phyloP scores from a whole-genome alignment of 345 rosid species.

The Hirschfeldia incana region DNA sequence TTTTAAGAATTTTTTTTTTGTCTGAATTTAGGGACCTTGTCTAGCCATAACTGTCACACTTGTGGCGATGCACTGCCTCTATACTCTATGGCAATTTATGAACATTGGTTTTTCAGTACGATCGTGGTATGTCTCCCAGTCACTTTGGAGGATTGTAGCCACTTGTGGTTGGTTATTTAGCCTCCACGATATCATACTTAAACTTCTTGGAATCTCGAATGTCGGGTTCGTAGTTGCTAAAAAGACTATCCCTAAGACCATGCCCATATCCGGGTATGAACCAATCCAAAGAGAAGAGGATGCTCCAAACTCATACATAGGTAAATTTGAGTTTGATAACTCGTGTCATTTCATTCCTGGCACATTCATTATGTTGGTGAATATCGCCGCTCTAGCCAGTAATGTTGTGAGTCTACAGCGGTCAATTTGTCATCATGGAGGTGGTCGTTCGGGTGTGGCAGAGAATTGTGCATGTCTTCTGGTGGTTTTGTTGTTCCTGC shows the following conservation, averaged over 20 bases:
- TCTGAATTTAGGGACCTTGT: slow-evolving; percentile 18
- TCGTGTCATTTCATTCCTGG: slow-evolving; percentile 56
- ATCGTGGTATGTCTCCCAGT: slow-evolving; percentile 11
- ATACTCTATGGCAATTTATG: slow-evolving; percentile 32
- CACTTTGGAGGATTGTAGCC: slow-evolving; percentile 15
- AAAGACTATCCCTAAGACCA: slow-evolving; percentile 42
- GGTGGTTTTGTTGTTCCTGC: slow-evolving; percentile 47
- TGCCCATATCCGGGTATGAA: not conserved
- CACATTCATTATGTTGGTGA: slow-evolving; percentile 49
- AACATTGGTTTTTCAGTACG: slow-evolving; percentile 1
- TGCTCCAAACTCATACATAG: not conserved
- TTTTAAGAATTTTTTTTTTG: not conserved
- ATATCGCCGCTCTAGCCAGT: slow-evolving; percentile 36
- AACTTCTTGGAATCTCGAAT: slow-evolving; percentile 52
- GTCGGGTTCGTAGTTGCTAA: slow-evolving; percentile 52
- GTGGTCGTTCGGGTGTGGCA: slow-evolving; percentile 33
- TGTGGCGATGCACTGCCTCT: slow-evolving; percentile 24
- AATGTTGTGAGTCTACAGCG: slow-evolving; percentile 17
- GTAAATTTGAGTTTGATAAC: slow-evolving; percentile 50
- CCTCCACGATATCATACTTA: slow-evolving; percentile 30
- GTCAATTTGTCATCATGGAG: not conserved
- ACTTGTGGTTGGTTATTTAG: slow-evolving; percentile 50
- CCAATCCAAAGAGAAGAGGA: not conserved
- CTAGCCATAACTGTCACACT: not conserved
- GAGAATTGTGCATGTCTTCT: slow-evolving; percentile 45